Base-by-base conservation (phyloP, 2,329 filamentous ascomycete species). In the Aspergillus sp. region DNA sequence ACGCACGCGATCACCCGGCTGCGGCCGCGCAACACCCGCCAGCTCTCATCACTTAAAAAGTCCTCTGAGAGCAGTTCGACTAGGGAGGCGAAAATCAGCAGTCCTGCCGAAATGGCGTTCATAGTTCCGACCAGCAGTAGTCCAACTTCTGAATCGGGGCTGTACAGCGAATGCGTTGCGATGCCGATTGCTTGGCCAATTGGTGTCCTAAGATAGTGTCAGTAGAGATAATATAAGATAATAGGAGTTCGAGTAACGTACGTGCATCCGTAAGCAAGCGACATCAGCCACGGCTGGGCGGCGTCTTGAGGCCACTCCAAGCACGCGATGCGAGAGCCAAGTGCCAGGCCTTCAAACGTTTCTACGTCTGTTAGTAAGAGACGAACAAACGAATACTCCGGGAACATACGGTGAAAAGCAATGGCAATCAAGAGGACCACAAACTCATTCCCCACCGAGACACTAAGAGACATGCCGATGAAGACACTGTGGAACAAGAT, bases 51-150 rank as follows among this genome's bases (percentile, higher is more conserved):
- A 12, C 84, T 86, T 59, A 92, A 70, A 62, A 93, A 93, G 68
- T 93, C 90, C 71, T 93, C 90, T 0, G 89, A 87, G 57, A 93
- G 80, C 15, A 93, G 77, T 74, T 93, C 89, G 1, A 93, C 89
- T 21, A 93, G 76, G 0, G 89, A 90, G 0, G 90, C 89, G 66
- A 91, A 93, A 6, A 93, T 79, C 37, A 93, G 74, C 40, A 93
- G 77, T 0, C 90, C 90, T n/a, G 87, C 85, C 0, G 88, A 91
- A 39, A 93, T 87, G 49, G 89, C 89, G 64, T 93, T 93, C 89
- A 93, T 93, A 65, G 89, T 83, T 14, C 90, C 90, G 2, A 93
- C 90, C 69, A 93, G 84, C 12, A 93, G 77, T 33, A 93, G 77
- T 0, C 90, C 90, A 0, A 85, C 83, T 71, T 90, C 84, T 60